Evolutionary conservation across 345 rosid species (phyloP).

Genomic region (Eucalyptus dawsonii): DNA sequence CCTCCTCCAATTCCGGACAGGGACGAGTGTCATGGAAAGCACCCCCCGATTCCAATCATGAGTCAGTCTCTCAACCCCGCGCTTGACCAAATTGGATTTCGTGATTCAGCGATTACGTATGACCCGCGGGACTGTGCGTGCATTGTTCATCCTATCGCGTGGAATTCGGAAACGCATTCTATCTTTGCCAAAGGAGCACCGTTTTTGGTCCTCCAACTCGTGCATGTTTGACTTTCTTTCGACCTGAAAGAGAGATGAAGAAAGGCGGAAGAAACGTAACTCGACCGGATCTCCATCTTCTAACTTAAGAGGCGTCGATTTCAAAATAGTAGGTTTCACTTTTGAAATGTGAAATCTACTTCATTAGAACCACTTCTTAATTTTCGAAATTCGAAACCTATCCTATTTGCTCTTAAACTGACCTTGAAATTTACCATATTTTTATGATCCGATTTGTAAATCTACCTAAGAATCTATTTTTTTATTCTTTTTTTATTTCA

Average conservation of each 20-base stretch:
- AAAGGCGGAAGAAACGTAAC: neutral
- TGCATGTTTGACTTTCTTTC: neutral
- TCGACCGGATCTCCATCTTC: neutral
- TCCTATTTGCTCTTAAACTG: neutral
- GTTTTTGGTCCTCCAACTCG: neutral
- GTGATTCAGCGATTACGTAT: neutral
- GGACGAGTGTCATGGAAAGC: neutral
- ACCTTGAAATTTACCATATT: neutral
- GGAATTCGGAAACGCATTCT: neutral
- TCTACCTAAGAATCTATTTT: fast-evolving
- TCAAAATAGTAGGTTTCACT: neutral
- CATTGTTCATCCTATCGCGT: neutral
- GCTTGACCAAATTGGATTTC: neutral
- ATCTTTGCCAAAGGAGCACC: neutral
- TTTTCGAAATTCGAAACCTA: neutral
- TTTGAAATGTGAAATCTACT: neutral
- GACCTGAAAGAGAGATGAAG: neutral
- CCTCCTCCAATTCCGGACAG: neutral
- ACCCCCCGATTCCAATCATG: neutral
- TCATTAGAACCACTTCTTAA: neutral
- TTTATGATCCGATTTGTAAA: neutral
- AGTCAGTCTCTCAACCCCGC: neutral
- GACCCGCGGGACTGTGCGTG: neutral
- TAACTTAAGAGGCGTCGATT: fast-evolving
- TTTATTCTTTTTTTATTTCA: neutral